A percentile compares a stretch with the other conserved stretches of the same genome.
phyloP scores from a whole-genome alignment of 2,329 filamentous ascomycete genomes.

The Apiospora hydei region DNA sequence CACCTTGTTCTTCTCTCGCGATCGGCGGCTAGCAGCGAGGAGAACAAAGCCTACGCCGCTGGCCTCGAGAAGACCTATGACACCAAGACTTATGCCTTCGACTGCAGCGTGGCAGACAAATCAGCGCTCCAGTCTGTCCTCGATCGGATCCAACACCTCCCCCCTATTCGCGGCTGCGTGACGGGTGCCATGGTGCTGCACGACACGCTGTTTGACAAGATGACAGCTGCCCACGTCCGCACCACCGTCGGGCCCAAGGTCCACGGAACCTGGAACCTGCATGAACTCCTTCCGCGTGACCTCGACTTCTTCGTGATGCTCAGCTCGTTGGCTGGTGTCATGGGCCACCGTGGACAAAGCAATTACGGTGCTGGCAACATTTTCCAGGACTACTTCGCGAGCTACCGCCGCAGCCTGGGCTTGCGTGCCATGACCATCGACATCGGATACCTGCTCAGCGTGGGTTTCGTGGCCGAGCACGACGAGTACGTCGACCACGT shows the following conservation, averaged over 20 bases:
- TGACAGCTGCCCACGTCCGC: conserved; percentile 56
- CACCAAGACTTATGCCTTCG: conserved; percentile 22
- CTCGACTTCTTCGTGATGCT: conserved; percentile 38
- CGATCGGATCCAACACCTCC: conserved; percentile 28
- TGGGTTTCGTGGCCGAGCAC: conserved; percentile 26
- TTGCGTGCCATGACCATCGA: conserved; percentile 43
- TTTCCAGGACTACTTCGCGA: conserved; percentile 42
- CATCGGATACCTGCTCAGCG: conserved; percentile 40
- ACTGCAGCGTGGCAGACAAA: neutral
- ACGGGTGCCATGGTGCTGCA: conserved; percentile 41
- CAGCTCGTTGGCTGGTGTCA: conserved; percentile 34
- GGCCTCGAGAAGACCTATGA: conserved; percentile 28
- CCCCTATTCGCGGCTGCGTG: conserved; percentile 41
- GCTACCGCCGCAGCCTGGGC: conserved; percentile 37
- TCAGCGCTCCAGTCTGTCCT: conserved; percentile 17
- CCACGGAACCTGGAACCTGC: conserved; percentile 60
- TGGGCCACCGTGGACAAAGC: conserved; percentile 36
- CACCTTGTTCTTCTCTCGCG: conserved; percentile 57
- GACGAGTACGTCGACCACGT: conserved; percentile 15
- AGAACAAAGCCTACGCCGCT: conserved; percentile 37
- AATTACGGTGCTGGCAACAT: conserved; percentile 45
- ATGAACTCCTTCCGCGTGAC: conserved; percentile 49
- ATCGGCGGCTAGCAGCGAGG: conserved; percentile 31
- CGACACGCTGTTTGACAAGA: conserved; percentile 60
- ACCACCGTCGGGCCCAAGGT: conserved; percentile 58